Conservation (phyloP, 2,329 filamentous ascomycete species). For the Pseudogymnoascus verrucosus region DNA sequence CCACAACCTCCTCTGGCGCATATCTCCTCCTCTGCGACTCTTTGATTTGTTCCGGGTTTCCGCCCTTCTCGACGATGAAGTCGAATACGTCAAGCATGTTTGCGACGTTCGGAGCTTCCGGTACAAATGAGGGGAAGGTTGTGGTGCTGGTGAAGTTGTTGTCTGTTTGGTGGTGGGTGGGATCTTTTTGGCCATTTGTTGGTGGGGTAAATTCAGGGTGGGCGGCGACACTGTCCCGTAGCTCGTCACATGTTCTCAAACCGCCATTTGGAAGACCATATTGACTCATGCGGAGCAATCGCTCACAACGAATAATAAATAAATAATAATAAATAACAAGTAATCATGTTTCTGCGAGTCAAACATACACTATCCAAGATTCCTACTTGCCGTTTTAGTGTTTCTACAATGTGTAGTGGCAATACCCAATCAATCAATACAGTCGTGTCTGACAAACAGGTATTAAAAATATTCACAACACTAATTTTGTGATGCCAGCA, state of each 20-base stretch:
- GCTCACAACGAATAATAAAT: not conserved
- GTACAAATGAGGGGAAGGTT: not conserved
- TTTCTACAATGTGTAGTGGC: not conserved
- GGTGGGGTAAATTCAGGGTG: constrained; percentile 11
- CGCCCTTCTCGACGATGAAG: constrained; percentile 79
- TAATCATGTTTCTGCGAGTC: not conserved
- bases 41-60: constrained; percentile 83
- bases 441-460: not conserved
- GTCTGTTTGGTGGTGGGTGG: not conserved
- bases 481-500: not conserved
- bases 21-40: constrained; percentile 80
- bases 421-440: not conserved
- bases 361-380: not conserved
- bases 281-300: not conserved
- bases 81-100: constrained; percentile 70
- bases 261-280: not conserved
- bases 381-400: not conserved
- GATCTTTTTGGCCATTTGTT: constrained; percentile 7
- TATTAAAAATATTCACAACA: not conserved
- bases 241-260: constrained; percentile 6
- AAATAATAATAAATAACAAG: not conserved
- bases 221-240: not conserved
- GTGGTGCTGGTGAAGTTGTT: not conserved
- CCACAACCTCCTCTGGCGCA: constrained; percentile 75
- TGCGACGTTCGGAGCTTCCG: constrained; percentile 12